Conservation (phyloP, 345 rosid genomes). For the Kandelia obovata region DNA sequence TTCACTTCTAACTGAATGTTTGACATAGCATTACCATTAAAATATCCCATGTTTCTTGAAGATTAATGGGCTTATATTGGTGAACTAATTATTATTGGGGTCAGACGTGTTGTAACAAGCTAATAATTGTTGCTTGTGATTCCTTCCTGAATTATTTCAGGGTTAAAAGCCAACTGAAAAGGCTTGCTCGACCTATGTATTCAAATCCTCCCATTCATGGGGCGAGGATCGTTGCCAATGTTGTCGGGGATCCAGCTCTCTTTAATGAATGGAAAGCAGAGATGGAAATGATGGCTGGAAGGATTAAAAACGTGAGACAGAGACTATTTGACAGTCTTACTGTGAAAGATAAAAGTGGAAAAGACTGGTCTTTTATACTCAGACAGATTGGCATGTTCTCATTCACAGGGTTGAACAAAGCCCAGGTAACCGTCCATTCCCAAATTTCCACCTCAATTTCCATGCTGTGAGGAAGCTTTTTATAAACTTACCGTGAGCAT, state of each 20-base stretch:
- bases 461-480: too few relatives aligned
- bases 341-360: slow-evolving; percentile 78
- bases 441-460: not conserved
- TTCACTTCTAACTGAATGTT: slow-evolving; percentile 3
- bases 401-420: slow-evolving; percentile 83
- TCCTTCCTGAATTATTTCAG: slow-evolving; percentile 37
- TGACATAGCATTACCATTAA: not conserved
- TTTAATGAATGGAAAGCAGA: slow-evolving; percentile 88
- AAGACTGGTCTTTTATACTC: slow-evolving; percentile 92
- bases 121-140: not conserved
- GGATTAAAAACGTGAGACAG: slow-evolving; percentile 85
- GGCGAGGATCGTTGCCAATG: slow-evolving; percentile 84
- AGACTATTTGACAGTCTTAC: slow-evolving; percentile 65
- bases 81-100: not conserved
- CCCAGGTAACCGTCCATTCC: slow-evolving; percentile 54
- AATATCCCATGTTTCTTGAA: not conserved
- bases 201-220: slow-evolving; percentile 97
- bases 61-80: not conserved
- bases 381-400: slow-evolving; percentile 99
- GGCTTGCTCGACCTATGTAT: slow-evolving; percentile 96
- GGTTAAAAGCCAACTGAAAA: slow-evolving; percentile 96
- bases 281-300: slow-evolving; percentile 99
- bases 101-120: not conserved
- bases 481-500: too few relatives aligned
- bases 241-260: slow-evolving; percentile 78